Evolutionary conservation across 2,329 filamentous ascomycete genomes (phyloP), one percentile per base, ranked within the genome.

Genomic region (Didymella exigua): DNA sequence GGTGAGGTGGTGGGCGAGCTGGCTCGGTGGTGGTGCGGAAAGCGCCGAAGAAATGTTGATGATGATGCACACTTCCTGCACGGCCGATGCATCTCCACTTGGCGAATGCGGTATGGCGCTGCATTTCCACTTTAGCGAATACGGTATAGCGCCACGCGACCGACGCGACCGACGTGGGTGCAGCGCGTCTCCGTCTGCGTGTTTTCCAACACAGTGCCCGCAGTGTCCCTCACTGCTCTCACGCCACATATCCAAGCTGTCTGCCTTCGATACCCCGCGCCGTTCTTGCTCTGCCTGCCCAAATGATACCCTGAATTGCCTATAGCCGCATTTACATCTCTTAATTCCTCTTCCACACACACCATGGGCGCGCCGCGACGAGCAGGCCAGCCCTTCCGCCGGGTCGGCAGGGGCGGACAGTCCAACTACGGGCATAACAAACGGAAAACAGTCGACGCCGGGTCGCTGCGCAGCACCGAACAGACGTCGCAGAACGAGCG

Each of bases 401-500:
- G 78, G 58, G 74, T 79, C 49, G 74, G 75, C 63, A 77, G 76
- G 58, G 60, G 67, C 52, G 51, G 74, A 72, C 61, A 75, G 75
- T 72, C 76, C 38, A 72, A 74, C 43, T 74, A 77, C 68, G 79
- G 84, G 60, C 80, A 82, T 44, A 81, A 81, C 49, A 84, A 84
- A 67, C 81, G 86, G 23, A 90, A 90, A 70, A 96, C 91, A 4
- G 90, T 98, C 63, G 87, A 93, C 53, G 86, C 90, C 29, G 88
- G 89, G 7, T 86, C 87, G 23, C 79, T 89, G 43, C 83, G 89
- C 37, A 86, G 89, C 51, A 87, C 86, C 49, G 96, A 99, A 80
- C 88, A 85, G 47, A 98, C 92, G 1, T 96, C 93, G 7, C 87
- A 91, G 68, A 91, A 96, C 81, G 95, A 99, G 77, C 96, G 91